Conservation (phyloP, 2,329 filamentous ascomycete genomes). For the Fusarium odoratissimum region DNA sequence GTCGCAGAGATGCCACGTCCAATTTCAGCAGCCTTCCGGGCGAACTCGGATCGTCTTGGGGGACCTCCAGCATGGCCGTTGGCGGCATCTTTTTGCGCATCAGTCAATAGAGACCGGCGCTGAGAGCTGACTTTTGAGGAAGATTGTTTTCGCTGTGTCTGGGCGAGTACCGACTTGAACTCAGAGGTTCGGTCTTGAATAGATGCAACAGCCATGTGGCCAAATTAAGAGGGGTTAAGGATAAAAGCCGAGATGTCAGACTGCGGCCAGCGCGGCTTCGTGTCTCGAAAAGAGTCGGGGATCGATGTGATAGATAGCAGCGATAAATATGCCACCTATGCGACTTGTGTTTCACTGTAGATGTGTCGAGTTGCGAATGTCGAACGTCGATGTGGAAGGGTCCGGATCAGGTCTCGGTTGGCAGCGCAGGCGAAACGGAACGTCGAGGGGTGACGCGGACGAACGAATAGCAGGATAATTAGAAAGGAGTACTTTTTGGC, state of each 20-base stretch:
- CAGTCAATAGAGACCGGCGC: constrained; percentile 81
- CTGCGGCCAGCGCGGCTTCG: constrained; percentile 52
- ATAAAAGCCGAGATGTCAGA: constrained; percentile 36
- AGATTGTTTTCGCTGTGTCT: constrained; percentile 84
- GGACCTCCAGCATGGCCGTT: constrained; percentile 60
- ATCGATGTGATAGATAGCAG: not conserved
- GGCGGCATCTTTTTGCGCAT: constrained; percentile 75
- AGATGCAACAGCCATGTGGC: constrained; percentile 72
- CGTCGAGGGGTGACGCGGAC: constrained; percentile 28
- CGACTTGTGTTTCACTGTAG: constrained; percentile 13
- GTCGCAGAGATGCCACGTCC: constrained; percentile 91
- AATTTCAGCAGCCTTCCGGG: constrained; percentile 89
- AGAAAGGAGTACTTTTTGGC: constrained; percentile 21
- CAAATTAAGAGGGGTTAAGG: constrained; percentile 28
- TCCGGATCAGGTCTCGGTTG: constrained; percentile 30
- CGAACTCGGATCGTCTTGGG: constrained; percentile 87
- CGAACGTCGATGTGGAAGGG: constrained; percentile 24
- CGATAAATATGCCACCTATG: constrained; percentile 13
- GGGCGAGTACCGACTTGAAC: constrained; percentile 90
- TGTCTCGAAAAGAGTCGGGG: constrained; percentile 27
- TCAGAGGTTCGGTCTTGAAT: constrained; percentile 98
- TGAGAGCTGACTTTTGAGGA: constrained; percentile 82
- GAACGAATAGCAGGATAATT: constrained; percentile 32
- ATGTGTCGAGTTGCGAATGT: constrained; percentile 7
- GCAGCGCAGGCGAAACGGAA: constrained; percentile 14